Evolutionary conservation across 73 alveolate genomes (phyloP).

Genomic region (Paramecium caudatum): DNA sequence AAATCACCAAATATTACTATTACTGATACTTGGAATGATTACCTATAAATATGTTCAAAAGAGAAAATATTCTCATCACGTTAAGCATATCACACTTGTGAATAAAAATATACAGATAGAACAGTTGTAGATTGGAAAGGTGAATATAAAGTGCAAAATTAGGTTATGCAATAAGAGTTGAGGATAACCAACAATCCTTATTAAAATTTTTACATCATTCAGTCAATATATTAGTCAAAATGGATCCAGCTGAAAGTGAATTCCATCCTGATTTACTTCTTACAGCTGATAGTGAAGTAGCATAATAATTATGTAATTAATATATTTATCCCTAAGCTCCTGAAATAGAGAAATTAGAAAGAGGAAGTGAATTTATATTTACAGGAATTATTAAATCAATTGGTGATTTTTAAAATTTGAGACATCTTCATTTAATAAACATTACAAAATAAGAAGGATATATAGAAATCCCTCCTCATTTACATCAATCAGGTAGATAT

Average conservation of each 20-base stretch:
- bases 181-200: constrained; percentile 53
- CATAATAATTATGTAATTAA: neutral
- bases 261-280: constrained; percentile 63
- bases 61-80: constrained; percentile 27
- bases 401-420: constrained; percentile 26
- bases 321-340: neutral
- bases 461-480: constrained; percentile 60
- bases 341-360: constrained; percentile 48
- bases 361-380: constrained; percentile 53
- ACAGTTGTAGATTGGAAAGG: constrained; percentile 62
- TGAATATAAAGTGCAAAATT: neutral
- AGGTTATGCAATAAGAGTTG: constrained; percentile 67
- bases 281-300: constrained; percentile 69
- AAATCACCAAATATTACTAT: constrained; percentile 2
- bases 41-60: constrained; percentile 2
- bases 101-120: neutral
- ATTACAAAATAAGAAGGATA: constrained; percentile 7
- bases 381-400: constrained; percentile 20
- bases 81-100: neutral
- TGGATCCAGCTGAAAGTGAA: constrained; percentile 64
- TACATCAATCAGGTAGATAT: constrained; percentile 45
- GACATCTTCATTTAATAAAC: constrained; percentile 36
- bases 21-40: constrained; percentile 44
- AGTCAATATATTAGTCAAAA: constrained; percentile 52
- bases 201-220: constrained; percentile 43